Conservation (phyloP, 306 rosid species). For the Cyclanthera cordifolia region DNA sequence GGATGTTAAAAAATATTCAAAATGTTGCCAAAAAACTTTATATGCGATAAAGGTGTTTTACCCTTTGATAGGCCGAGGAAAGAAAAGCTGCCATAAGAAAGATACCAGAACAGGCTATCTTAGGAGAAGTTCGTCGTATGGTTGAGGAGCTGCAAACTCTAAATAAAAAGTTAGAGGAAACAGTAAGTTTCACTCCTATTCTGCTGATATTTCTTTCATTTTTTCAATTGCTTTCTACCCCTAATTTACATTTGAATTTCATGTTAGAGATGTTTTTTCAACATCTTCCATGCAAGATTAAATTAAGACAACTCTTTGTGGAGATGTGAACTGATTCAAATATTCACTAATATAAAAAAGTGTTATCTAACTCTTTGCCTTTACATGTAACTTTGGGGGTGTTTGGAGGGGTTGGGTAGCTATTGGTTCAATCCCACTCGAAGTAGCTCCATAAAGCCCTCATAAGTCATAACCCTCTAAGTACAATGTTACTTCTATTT, state of each 20-base stretch:
- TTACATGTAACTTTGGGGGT: neutral
- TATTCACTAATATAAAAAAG: no score
- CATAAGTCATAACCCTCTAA: no score
- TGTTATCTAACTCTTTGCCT: neutral
- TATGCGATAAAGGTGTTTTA: neutral
- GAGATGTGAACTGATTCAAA: no score
- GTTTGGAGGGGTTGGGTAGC: no score
- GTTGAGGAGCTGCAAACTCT: conserved; percentile 75
- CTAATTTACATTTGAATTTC: neutral
- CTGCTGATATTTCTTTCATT: neutral
- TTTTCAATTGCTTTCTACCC: neutral
- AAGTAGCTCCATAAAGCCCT: no score
- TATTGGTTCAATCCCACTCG: no score
- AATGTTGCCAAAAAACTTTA: neutral
- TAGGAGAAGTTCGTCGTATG: conserved; percentile 81
- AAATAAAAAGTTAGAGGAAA: conserved; percentile 73
- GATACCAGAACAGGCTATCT: conserved; percentile 71
- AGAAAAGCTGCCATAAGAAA: conserved; percentile 58
- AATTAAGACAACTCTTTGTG: neutral
- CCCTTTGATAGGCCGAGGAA: conserved; percentile 43
- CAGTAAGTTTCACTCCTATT: conserved; percentile 35
- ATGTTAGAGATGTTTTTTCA: neutral
- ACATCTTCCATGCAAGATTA: neutral
- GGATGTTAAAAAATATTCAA: neutral
- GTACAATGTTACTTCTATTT: no score